Evolutionary conservation across 768 basidiomycete species (phyloP), one percentile per base, ranked within the genome.

Genomic region (Chiua virens): DNA sequence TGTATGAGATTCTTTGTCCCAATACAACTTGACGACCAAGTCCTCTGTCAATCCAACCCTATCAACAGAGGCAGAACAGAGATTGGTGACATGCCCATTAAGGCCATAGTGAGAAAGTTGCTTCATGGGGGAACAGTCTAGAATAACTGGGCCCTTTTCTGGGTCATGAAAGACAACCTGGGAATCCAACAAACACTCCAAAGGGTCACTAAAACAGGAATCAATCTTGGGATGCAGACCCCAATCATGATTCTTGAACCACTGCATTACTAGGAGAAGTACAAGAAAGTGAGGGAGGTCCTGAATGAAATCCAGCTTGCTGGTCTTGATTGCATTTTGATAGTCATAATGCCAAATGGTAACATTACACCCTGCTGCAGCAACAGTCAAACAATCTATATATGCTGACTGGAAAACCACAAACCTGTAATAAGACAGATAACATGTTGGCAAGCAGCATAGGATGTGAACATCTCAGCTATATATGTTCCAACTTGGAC

Each of bases 271-370:
- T 13, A 58, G 42, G 3, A 58, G 42, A 0, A 55, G 35, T 17
- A 49, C 34, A 0, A 59, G 38, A 2, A 56, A 59, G 1, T 42
- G 51, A 1, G 55, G 51, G 14, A 56, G 50, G 14, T 55, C 59
- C 14, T 55, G 14, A 3, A 60, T 45, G 21, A 53, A 48, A 20
- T 60, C 58, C 6, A 58, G 21, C 1, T 18, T 49, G 8, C 53
- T 40, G 23, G 48, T 55, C 36, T 50, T 50, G 18, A 56, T 53
- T 13, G 23, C 15, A 6, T n/a, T 0, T 17, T 53, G 47, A 18
- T 40, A 47, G 35, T 56, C 51, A 10, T 42, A 56, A 17, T 20
- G 34, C 47, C 39, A 48, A n/a, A 53, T 8, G 7, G 35, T 25
- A 6, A 36, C 17, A 14, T 15, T 7, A 32, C 23, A 21, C 6